A percentile compares a stretch with the other conserved stretches of the same genome.
phyloP scores from a whole-genome alignment of 108 stramenopile genomes.

The Epithemia pelagica region DNA sequence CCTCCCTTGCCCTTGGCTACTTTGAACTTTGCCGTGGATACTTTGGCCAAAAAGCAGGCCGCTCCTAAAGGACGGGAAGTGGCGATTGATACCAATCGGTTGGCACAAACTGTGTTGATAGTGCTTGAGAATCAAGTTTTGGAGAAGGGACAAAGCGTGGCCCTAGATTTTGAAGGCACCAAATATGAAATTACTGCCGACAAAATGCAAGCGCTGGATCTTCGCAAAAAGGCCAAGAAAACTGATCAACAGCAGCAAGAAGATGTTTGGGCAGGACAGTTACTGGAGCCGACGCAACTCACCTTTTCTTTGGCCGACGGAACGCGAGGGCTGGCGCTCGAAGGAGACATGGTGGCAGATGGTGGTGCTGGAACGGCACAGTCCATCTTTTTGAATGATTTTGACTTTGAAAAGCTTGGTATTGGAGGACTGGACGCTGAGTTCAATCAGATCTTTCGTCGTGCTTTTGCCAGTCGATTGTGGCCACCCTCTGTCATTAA shows the following conservation, averaged over 20 bases:
- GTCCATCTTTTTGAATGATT: constrained; percentile 84
- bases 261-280: constrained; percentile 41
- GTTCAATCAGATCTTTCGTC: constrained; percentile 97
- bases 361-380: constrained; percentile 50
- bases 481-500: constrained; percentile 92
- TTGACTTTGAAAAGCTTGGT: constrained; percentile 96
- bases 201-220: constrained; percentile 36
- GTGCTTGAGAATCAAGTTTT: constrained; percentile 72
- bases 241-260: not conserved
- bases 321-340: constrained; percentile 28
- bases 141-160: constrained; percentile 62
- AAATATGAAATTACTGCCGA: constrained; percentile 63
- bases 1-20: constrained; percentile 55
- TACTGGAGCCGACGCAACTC: constrained; percentile 52
- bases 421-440: constrained; percentile 96
- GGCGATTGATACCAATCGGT: constrained; percentile 76
- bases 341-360: constrained; percentile 58
- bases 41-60: constrained; percentile 51
- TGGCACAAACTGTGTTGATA: constrained; percentile 56
- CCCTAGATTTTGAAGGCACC: constrained; percentile 88
- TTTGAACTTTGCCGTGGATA: constrained; percentile 61
- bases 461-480: constrained; percentile 96
- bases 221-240: constrained; percentile 24
- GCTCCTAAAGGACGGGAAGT: constrained; percentile 36
- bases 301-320: constrained; percentile 56